phyloP scores from a whole-genome alignment of 257 asterid species.

The Solanum sitiens region DNA sequence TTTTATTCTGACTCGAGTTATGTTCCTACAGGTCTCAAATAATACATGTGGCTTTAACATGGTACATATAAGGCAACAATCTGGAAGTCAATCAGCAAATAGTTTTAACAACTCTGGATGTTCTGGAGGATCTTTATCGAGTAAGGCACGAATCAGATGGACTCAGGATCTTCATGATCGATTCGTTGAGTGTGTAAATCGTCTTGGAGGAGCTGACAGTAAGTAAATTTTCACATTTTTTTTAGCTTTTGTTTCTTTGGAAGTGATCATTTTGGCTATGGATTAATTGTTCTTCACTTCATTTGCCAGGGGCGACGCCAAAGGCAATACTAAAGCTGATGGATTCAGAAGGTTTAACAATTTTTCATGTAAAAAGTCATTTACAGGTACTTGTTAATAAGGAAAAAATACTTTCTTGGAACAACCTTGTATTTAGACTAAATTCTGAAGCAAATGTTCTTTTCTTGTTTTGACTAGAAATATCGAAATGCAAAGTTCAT shows the following conservation, averaged over 20 bases:
- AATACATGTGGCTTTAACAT: constrained; percentile 26
- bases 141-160: constrained; percentile 79
- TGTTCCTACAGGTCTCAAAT: constrained; percentile 20
- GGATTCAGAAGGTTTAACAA: constrained; percentile 82
- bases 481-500: constrained; percentile 66
- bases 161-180: constrained; percentile 85
- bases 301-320: constrained; percentile 75
- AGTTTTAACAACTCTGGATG: constrained; percentile 10
- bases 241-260: background rate
- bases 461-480: constrained; percentile 29
- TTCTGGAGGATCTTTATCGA: constrained; percentile 22
- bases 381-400: constrained; percentile 45
- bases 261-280: background rate
- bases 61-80: constrained; percentile 16
- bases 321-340: constrained; percentile 81
- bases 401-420: background rate
- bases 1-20: background rate
- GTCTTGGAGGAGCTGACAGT: constrained; percentile 92
- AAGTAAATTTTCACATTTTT: constrained; percentile 15
- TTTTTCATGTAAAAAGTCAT: constrained; percentile 94
- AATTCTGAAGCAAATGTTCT: background rate
- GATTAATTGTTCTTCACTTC: background rate
- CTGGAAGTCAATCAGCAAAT: constrained; percentile 15
- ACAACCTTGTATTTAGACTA: background rate
- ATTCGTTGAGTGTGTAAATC: constrained; percentile 70